These are phyloP conservation scores for Diversispora eburnea DNA, from an alignment of 192 early-diverging fungal genomes.

Conservation along the genomic window DNA sequence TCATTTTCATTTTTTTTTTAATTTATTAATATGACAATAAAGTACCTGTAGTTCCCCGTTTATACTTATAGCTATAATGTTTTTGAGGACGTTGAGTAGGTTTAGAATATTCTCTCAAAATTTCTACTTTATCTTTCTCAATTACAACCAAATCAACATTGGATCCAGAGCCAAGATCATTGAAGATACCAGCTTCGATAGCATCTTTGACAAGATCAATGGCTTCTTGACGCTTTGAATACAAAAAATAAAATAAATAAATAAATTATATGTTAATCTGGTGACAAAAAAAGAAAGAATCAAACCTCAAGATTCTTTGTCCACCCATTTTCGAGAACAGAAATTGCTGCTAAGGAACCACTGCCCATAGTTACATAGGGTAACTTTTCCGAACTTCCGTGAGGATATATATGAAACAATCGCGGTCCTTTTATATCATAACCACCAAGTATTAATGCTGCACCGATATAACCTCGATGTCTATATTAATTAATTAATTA, in stretches of 20 bases:
- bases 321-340: conserved; percentile 89
- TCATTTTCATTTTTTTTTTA: not conserved
- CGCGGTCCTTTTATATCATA: conserved; percentile 87
- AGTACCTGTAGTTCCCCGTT: conserved; percentile 17
- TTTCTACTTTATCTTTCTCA: conserved; percentile 78
- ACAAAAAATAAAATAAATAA: not conserved
- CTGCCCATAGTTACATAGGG: conserved; percentile 96
- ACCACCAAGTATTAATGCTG: conserved; percentile 92
- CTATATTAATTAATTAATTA: conserved; percentile 32
- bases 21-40: not conserved
- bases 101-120: conserved; percentile 76
- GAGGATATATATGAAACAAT: conserved; percentile 87
- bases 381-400: conserved; percentile 93
- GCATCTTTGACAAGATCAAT: conserved; percentile 89
- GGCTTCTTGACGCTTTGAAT: conserved; percentile 74
- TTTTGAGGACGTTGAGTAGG: conserved; percentile 88
- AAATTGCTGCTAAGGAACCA: conserved; percentile 94
- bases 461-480: conserved; percentile 95
- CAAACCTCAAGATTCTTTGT: conserved; percentile 67
- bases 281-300: not conserved
- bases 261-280: not conserved
- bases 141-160: conserved; percentile 96
- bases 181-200: conserved; percentile 97
- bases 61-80: conserved; percentile 77
- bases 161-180: conserved; percentile 96